Conservation (phyloP, 495 filamentous ascomycete species). For the Lindgomyces ingoldianus region DNA sequence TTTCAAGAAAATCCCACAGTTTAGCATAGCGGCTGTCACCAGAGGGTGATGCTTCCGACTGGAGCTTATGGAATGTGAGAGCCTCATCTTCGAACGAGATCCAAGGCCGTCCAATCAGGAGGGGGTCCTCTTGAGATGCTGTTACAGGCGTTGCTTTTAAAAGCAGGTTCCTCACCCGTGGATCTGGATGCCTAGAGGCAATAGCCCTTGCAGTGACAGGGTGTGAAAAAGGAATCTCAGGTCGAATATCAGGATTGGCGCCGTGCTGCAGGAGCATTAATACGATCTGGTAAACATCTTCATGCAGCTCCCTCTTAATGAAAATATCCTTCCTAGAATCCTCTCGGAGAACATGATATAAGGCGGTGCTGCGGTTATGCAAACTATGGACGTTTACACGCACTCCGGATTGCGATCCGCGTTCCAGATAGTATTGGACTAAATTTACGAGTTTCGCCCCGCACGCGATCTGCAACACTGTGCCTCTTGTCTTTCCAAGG, state of each 20-base stretch:
- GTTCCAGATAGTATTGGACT: conserved; percentile 13
- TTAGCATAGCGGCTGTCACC: conserved; percentile 1
- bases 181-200: conserved; percentile 9
- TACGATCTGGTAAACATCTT: conserved; percentile 18
- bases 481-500: background rate
- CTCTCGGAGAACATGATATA: background rate
- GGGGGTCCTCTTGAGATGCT: background rate
- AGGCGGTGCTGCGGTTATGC: conserved; percentile 1
- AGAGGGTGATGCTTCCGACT: background rate
- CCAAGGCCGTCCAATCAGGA: conserved; percentile 2
- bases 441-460: conserved; percentile 9
- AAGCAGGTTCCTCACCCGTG: conserved; percentile 12
- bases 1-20: conserved; percentile 11
- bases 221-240: background rate
- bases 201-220: conserved; percentile 2
- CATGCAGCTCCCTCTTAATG: conserved; percentile 16
- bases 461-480: conserved; percentile 16
- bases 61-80: background rate
- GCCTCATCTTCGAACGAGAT: background rate
- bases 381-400: background rate
- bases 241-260: conserved; percentile 4
- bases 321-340: conserved; percentile 5
- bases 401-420: background rate
- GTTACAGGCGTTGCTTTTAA: conserved; percentile 1
- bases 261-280: conserved; percentile 13